phyloP scores from a whole-genome alignment of 192 early-diverging fungal genomes.

The Podila horticola region DNA sequence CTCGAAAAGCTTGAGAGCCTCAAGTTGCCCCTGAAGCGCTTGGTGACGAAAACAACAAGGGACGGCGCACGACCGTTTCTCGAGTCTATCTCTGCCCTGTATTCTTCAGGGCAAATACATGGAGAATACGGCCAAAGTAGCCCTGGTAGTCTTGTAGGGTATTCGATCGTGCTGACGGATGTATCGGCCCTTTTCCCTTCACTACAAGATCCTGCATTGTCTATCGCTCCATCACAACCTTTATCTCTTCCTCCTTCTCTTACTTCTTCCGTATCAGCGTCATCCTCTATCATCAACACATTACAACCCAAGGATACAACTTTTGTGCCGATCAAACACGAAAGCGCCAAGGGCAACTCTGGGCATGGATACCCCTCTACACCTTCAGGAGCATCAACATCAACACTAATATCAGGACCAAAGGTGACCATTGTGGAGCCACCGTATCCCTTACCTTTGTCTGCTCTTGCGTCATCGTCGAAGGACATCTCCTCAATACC shows the following conservation, averaged over 20 bases:
- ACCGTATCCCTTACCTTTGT: background rate
- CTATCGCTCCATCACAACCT: background rate
- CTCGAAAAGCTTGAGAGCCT: conserved; percentile 25
- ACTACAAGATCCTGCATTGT: background rate
- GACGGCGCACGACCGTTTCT: conserved; percentile 23
- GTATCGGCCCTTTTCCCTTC: background rate
- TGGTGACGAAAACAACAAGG: conserved; percentile 11
- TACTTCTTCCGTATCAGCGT: background rate
- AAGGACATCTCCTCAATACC: too few species aligned
- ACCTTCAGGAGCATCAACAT: background rate
- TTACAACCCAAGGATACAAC: too few species aligned
- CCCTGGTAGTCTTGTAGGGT: background rate
- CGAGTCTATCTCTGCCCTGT: conserved; percentile 35
- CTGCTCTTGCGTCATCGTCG: background rate
- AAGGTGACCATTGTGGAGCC: background rate
- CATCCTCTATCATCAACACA: background rate
- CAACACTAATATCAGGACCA: background rate
- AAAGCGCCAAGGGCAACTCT: too few species aligned
- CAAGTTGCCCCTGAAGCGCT: conserved; percentile 21
- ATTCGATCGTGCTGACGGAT: background rate
- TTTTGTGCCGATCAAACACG: too few species aligned
- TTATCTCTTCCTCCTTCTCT: background rate
- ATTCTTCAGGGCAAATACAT: background rate
- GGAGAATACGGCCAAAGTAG: background rate
- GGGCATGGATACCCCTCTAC: too few species aligned